phyloP scores from a whole-genome alignment of 805 yeast species.

The Sungouiozyma intestinalis region DNA sequence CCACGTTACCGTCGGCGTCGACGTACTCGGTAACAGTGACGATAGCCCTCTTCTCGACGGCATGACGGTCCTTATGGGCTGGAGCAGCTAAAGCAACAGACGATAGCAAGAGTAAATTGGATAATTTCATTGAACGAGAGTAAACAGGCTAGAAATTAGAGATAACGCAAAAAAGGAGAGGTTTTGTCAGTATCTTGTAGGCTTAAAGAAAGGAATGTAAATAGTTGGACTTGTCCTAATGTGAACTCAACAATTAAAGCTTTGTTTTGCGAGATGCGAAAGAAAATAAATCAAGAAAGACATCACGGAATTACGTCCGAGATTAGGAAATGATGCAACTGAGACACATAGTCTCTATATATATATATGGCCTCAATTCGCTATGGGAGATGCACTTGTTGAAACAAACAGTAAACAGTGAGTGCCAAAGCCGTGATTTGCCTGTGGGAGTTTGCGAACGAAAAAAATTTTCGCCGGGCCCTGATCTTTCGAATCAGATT shows the following conservation, averaged over 20 bases:
- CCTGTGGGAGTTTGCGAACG: neutral
- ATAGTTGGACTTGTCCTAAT: neutral
- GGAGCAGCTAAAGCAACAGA: slow-evolving; percentile 23
- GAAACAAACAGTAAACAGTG: neutral
- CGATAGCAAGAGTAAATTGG: slow-evolving; percentile 14
- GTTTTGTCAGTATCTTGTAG: neutral
- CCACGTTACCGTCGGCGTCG: slow-evolving; percentile 23
- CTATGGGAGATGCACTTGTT: neutral
- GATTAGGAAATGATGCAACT: too few relatives aligned
- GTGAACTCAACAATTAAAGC: neutral
- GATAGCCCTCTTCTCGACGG: slow-evolving; percentile 22
- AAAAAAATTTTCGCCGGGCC: neutral
- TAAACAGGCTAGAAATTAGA: neutral
- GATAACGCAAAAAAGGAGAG: neutral
- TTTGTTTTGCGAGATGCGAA: neutral
- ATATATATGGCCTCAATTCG: neutral
- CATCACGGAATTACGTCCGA: too few relatives aligned
- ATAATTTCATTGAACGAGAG: slow-evolving; percentile 13
- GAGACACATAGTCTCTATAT: neutral
- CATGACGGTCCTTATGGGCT: slow-evolving; percentile 18
- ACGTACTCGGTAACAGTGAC: slow-evolving; percentile 27
- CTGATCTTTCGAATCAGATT: neutral
- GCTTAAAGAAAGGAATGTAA: neutral
- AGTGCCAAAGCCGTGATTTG: neutral
- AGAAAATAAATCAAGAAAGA: neutral